Percentiles rank a stretch among this genome's conserved stretches.
phyloP scores from a whole-genome alignment of 768 basidiomycete genomes.

The Kwoniella shandongensis region DNA sequence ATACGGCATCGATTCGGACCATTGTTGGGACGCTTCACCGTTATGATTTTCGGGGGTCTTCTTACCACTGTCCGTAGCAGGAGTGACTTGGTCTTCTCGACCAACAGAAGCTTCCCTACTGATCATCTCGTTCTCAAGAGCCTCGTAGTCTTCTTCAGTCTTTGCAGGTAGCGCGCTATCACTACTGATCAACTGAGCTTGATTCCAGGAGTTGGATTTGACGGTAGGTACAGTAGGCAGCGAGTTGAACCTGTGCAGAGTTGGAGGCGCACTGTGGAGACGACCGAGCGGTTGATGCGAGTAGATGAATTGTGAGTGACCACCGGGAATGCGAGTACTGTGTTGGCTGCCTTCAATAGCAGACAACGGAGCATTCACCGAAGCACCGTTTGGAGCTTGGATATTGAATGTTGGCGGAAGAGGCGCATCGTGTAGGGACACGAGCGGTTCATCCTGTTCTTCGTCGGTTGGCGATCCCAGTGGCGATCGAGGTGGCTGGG shows the following conservation, averaged over 20 bases:
- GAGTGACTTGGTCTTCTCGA: neutral
- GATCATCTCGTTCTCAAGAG: constrained; percentile 25
- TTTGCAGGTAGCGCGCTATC: constrained; percentile 2
- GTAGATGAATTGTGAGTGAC: constrained; percentile 17
- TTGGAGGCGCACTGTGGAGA: constrained; percentile 38
- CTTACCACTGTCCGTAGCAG: neutral
- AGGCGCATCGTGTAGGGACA: constrained; percentile 25
- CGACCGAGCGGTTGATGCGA: constrained; percentile 11
- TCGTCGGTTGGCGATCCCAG: neutral
- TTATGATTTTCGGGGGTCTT: neutral
- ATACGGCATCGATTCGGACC: constrained; percentile 16
- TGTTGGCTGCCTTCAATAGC: constrained; percentile 16
- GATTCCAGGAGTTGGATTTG: constrained; percentile 8
- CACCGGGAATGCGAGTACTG: constrained; percentile 16
- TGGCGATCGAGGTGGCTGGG: constrained; percentile 1
- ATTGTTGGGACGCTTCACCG: constrained; percentile 1
- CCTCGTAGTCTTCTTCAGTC: constrained; percentile 18
- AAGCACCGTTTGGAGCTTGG: constrained; percentile 26
- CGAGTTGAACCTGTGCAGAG: constrained; percentile 38
- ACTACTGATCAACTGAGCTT: constrained; percentile 14
- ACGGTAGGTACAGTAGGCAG: constrained; percentile 32
- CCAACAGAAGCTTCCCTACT: constrained; percentile 21
- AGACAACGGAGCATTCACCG: constrained; percentile 22
- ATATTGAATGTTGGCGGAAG: constrained; percentile 24
- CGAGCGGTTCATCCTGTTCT: constrained; percentile 23